These are phyloP conservation scores for Alternaria triticina DNA, from an alignment of 2,329 filamentous ascomycete genomes.

Conservation along the genomic window DNA sequence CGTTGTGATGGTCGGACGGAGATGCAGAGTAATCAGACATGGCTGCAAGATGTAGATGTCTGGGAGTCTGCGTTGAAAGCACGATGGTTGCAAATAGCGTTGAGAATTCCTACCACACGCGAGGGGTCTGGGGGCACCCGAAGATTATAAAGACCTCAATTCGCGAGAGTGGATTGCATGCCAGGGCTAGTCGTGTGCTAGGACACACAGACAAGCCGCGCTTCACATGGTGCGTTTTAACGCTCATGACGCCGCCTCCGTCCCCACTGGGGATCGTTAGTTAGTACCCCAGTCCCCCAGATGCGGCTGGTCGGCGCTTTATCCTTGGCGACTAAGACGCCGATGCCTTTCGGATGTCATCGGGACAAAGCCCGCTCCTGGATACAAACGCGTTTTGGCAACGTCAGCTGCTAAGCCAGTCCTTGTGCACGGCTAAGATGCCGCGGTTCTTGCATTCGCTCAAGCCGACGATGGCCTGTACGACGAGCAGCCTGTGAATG, in stretches of 20 bases:
- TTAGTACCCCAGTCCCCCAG: conserved; percentile 47
- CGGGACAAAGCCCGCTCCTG: conserved; percentile 36
- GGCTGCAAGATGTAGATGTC: conserved; percentile 25
- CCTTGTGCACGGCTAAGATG: conserved; percentile 19
- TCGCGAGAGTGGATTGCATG: conserved; percentile 42
- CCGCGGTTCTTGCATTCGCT: conserved; percentile 22
- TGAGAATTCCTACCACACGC: conserved; percentile 23
- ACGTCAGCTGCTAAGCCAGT: conserved; percentile 32
- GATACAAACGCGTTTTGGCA: conserved; percentile 19
- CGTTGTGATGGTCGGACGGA: conserved; percentile 41
- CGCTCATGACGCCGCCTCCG: conserved; percentile 44
- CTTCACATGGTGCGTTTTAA: conserved; percentile 41
- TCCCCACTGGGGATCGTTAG: conserved; percentile 44
- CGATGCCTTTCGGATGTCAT: conserved; percentile 42
- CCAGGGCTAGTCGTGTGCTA: conserved; percentile 35
- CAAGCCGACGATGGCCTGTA: conserved; percentile 17
- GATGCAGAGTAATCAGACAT: conserved; percentile 50
- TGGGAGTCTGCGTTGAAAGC: conserved; percentile 16
- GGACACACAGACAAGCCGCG: conserved; percentile 36
- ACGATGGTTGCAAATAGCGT: conserved; percentile 19
- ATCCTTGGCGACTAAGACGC: conserved; percentile 32
- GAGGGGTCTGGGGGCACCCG: conserved; percentile 33
- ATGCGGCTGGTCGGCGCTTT: conserved; percentile 43
- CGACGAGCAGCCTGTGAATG: conserved; percentile 1
- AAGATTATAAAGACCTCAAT: conserved; percentile 42